phyloP scores from a whole-genome alignment of 1,284 basidiomycete genomes.

The Naganishia sp. region DNA sequence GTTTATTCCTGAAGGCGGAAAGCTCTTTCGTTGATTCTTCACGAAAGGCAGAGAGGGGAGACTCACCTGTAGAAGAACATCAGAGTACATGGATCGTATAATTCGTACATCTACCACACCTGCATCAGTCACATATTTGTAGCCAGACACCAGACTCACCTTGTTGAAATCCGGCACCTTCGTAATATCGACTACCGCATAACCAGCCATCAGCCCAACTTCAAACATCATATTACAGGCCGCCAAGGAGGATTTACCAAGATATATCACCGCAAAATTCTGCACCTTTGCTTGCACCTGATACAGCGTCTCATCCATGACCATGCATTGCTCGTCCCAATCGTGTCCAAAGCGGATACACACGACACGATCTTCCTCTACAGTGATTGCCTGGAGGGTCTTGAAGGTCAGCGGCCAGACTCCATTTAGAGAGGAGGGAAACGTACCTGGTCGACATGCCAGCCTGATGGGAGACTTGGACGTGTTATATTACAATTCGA shows the following conservation, averaged over 20 bases:
- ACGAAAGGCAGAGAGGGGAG: neutral
- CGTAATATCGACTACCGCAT: conserved; percentile 76
- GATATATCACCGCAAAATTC: conserved; percentile 96
- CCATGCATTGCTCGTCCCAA: conserved; percentile 94
- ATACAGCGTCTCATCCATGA: conserved; percentile 97
- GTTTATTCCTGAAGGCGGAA: conserved; percentile 73
- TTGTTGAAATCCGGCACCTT: conserved; percentile 99
- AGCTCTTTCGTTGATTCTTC: conserved; percentile 1
- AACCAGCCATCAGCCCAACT: conserved; percentile 22
- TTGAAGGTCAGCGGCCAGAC: too few species aligned
- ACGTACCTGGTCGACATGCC: conserved; percentile 79
- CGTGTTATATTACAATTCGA: neutral
- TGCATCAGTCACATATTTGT: too few species aligned
- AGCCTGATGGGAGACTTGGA: conserved; percentile 75
- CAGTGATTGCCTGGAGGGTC: conserved; percentile 76
- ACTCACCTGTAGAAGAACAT: conserved; percentile 95
- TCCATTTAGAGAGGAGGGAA: neutral
- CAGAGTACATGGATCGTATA: conserved; percentile 92
- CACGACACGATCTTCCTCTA: conserved; percentile 94
- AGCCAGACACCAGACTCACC: conserved; percentile 56
- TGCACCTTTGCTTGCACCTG: conserved; percentile 91
- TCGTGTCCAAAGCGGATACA: conserved; percentile 95
- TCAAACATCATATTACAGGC: neutral
- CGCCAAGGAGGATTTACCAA: conserved; percentile 52
- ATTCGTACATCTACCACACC: conserved; percentile 53